Base-by-base conservation (phyloP, 306 rosid genomes). In the Malus asiatica region DNA sequence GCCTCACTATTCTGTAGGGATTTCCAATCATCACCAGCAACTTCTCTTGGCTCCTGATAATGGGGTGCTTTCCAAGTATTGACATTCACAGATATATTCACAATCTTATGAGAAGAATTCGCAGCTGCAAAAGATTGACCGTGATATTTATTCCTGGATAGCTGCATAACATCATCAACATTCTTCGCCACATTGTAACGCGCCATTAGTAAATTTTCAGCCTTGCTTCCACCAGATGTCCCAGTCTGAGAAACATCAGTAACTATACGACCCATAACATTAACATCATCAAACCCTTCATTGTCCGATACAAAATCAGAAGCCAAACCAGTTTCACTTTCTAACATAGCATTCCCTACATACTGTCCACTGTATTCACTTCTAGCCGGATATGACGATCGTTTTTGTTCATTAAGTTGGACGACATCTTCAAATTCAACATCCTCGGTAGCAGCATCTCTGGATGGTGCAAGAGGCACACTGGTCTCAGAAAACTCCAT, bases 61-160 rank as follows among this genome's bases (percentile, higher is more conserved):
- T 83, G 84, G 62, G 81, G 83, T 18, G 90, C 90, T 76, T 95
- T 92, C 96, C 97, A 89, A 42, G 90, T 77, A 84, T 88, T 90
- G 74, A 83, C 89, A 86, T 86, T 88, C 76, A 80, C 87, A 66
- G 97, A 89, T 74, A 83, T 76, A 75, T 88, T 92, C 65, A 89
- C 86, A 73, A 84, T 77, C 82, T 89, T 91, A 60, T 83, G 90
- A 19, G 93, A 84, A 77, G 90, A 33, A 71, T 82, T 85, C 42
- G 79, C 76, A 74, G 86, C 83, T 27, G 84, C 78, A 55, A 81
- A 45, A 73, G 76, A 77, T 83, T 81, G 91, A 83, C 83, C 84
- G 79, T 81, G 88, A 68, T 76, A 87, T 66, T 68, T 87, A 77
- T 73, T 81, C 59, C 70, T 78, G 68, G 78, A 82, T n/a, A 73